A percentile compares a stretch with the other conserved stretches of the same genome.
Conservation (phyloP, 768 basidiomycete species). For the Termitomyces sp. region DNA sequence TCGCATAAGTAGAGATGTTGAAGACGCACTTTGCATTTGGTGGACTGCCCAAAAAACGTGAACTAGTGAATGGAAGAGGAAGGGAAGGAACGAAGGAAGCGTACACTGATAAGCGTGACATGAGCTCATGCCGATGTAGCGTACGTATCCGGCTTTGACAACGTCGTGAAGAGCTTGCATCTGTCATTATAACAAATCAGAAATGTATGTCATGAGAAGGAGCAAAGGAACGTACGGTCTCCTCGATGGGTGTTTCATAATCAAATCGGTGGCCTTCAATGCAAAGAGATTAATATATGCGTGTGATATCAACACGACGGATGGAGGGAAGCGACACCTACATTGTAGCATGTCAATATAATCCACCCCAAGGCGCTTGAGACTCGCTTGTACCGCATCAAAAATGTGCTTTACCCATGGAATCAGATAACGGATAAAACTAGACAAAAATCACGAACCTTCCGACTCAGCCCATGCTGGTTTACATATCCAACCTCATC, state of each 20-base stretch:
- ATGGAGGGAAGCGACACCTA: conserved; percentile 18
- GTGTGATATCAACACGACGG: neutral
- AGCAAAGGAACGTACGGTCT: conserved; percentile 34
- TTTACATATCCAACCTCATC: conserved; percentile 53
- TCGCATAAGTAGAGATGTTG: no score
- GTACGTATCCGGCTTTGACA: conserved; percentile 59
- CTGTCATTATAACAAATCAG: conserved; percentile 36
- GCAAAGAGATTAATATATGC: neutral
- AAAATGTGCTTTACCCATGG: conserved; percentile 58
- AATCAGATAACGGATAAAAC: neutral
- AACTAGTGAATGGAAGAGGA: neutral
- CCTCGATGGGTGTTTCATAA: conserved; percentile 55
- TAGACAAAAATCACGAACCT: conserved; percentile 12
- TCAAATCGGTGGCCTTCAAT: conserved; percentile 54
- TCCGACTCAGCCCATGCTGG: conserved; percentile 42
- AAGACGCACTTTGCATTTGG: conserved; percentile 57
- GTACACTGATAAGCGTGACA: conserved; percentile 56
- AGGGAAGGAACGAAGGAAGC: conserved; percentile 12
- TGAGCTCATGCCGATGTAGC: conserved; percentile 60
- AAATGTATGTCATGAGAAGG: neutral
- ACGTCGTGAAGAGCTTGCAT: conserved; percentile 66
- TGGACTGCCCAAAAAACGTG: conserved; percentile 34
- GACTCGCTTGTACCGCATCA: conserved; percentile 56
- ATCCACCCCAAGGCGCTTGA: conserved; percentile 70
- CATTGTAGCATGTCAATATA: conserved; percentile 78